phyloP scores from a whole-genome alignment of 257 asterid species.

The Avicennia marina region DNA sequence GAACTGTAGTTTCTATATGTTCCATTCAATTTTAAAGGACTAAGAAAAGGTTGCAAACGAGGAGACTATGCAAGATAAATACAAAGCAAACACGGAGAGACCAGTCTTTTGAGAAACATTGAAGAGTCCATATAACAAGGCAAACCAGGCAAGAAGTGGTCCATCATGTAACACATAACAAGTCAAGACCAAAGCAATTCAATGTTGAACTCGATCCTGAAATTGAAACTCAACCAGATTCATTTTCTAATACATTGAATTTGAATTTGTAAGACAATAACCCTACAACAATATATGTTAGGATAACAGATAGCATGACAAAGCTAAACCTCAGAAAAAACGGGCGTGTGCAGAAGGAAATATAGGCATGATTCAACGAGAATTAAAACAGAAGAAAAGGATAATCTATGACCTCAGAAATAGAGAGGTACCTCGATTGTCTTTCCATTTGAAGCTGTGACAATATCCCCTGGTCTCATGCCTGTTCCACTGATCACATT shows the following conservation, averaged over 20 bases:
- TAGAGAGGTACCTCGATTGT: constrained; percentile 62
- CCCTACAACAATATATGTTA: too few relatives aligned
- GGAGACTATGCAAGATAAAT: not conserved
- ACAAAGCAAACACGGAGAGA: too few relatives aligned
- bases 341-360: not conserved
- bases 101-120: constrained; percentile 2
- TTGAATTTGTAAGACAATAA: too few relatives aligned
- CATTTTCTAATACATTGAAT: too few relatives aligned
- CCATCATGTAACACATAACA: too few relatives aligned
- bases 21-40: not conserved
- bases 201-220: not conserved
- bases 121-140: not conserved
- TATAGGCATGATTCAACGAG: not conserved
- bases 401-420: too few relatives aligned
- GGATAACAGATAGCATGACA: too few relatives aligned
- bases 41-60: not conserved
- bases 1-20: not conserved
- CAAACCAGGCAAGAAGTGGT: too few relatives aligned
- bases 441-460: constrained; percentile 94
- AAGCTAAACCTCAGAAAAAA: not conserved
- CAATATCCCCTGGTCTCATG: constrained; percentile 86
- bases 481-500: constrained; percentile 97
- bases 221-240: too few relatives aligned
- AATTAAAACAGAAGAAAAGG: not conserved
- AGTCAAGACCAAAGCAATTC: not conserved